Evolutionary conservation across 768 basidiomycete genomes (phyloP).

Genomic region (Rhizopogon rudus): DNA sequence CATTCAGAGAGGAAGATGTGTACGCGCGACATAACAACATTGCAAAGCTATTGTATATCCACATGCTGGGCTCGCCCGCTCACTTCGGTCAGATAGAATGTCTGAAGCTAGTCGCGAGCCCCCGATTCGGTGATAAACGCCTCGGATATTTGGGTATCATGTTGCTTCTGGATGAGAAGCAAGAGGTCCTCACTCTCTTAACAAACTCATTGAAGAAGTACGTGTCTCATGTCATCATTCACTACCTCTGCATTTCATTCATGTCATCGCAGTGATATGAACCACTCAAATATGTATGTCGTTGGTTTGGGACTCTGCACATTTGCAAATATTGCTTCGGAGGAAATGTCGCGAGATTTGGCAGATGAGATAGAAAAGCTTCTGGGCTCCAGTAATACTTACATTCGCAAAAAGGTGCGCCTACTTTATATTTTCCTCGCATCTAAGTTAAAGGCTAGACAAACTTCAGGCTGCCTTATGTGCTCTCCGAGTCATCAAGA

Average conservation of each 20-base stretch:
- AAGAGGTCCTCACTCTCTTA: slow-evolving; percentile 94
- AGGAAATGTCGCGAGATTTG: slow-evolving; percentile 99
- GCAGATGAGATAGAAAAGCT: slow-evolving; percentile 98
- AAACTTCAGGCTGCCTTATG: slow-evolving; percentile 80
- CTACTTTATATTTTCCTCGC: neutral
- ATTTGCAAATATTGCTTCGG: slow-evolving; percentile 97
- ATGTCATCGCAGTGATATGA: slow-evolving; percentile 77
- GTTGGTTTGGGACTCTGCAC: slow-evolving; percentile 97
- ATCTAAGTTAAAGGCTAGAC: neutral
- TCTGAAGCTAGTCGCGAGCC: slow-evolving; percentile 90
- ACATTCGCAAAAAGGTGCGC: slow-evolving; percentile 95
- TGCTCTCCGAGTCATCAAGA: slow-evolving; percentile 89
- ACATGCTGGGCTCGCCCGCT: slow-evolving; percentile 97
- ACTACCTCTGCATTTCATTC: slow-evolving; percentile 7
- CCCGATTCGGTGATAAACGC: slow-evolving; percentile 93
- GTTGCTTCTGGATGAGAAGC: slow-evolving; percentile 95
- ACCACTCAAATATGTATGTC: slow-evolving; percentile 98
- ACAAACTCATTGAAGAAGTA: slow-evolving; percentile 99
- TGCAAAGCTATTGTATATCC: slow-evolving; percentile 96
- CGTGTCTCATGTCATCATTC: slow-evolving; percentile 14
- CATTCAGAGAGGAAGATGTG: slow-evolving; percentile 96
- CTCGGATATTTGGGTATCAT: slow-evolving; percentile 97
- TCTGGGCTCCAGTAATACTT: slow-evolving; percentile 94
- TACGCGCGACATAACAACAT: slow-evolving; percentile 95
- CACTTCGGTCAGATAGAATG: slow-evolving; percentile 99